Base-by-base conservation (phyloP, 1,139 yeast species). In the Blastobotrys raffinosifermentans region DNA sequence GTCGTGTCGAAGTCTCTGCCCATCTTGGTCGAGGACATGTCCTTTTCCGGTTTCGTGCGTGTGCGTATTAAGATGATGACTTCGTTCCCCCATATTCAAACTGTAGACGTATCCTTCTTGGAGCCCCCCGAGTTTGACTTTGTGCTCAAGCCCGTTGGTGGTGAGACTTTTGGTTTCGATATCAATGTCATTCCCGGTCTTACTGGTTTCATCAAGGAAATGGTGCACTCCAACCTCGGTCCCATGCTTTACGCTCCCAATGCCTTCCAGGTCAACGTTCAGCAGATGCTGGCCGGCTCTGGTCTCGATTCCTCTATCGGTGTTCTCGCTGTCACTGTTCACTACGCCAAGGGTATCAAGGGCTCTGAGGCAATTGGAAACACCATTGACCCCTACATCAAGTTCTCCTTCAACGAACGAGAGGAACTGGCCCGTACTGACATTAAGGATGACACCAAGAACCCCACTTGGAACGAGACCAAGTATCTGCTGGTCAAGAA, bases 91-190 rank as follows among this genome's bases (percentile, higher is more conserved):
- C 97, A 91, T 61, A 69, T 91, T 46, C 94, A 91, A 60, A 87
- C 96, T 2, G 78, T 87, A 15, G 91, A 84, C 55, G 75, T 89
- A 22, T 79, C 94, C 16, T 67, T 91, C 50, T 65, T 87, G 60
- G 91, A 85, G 44, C 80, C 94, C 26, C 96, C 97, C 14, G 72
- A 77, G 47, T 77, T 87, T 59, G 98, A 91, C 60, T 91, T 87
- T 58, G 74, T 76, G 41, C 70, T 84, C 34, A 80, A 73, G 49
- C 68, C 83, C 14, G 65, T 83, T 40, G 94, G 96, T 46, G 91
- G 89, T 49, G 68, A 82, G 21, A 66, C 80, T 19, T 80, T 89
- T 61, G 84, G 89, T 47, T 83, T 93, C 79, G 98, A 91, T 62
- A 67, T 89, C 23, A 76, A 87, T 54, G 68, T 80, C 34, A 62